Percentiles rank a stretch among this genome's conserved stretches.
These are phyloP conservation scores for Synchytrium microbalum DNA, from an alignment of 371 early-diverging fungal species.

Conservation along the genomic window DNA sequence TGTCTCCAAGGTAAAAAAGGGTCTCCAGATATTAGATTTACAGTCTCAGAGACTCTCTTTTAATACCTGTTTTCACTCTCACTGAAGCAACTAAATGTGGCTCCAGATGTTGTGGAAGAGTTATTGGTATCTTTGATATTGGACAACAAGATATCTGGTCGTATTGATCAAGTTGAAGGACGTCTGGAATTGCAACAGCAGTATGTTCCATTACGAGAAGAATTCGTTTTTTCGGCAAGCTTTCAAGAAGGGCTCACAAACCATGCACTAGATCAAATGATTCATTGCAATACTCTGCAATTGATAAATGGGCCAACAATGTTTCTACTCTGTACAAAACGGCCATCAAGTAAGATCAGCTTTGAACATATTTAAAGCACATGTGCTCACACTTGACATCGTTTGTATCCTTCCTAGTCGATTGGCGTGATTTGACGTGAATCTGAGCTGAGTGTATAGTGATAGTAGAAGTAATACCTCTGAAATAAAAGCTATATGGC, in stretches of 20 bases:
- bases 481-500: no score
- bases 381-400: no score
- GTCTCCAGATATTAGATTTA: not conserved
- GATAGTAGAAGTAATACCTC: no score
- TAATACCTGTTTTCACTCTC: no score
- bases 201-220: slow-evolving; percentile 31
- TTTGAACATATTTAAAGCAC: no score
- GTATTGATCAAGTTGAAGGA: slow-evolving; percentile 74
- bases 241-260: not conserved
- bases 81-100: slow-evolving; percentile 65
- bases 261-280: slow-evolving; percentile 48
- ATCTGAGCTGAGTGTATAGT: no score
- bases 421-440: no score
- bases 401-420: no score
- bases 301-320: slow-evolving; percentile 67
- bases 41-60: no score
- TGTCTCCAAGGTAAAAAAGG: slow-evolving; percentile 62
- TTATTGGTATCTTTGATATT: slow-evolving; percentile 76
- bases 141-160: slow-evolving; percentile 72
- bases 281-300: slow-evolving; percentile 55
- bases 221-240: not conserved
- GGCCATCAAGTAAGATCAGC: not conserved
- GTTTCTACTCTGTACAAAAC: slow-evolving; percentile 55
- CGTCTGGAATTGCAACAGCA: slow-evolving; percentile 55
- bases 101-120: slow-evolving; percentile 70